Evolutionary conservation across 352 stramenopile genomes (phyloP), one percentile per base, ranked within the genome.

Genomic region (Phytophthora brassicae): DNA sequence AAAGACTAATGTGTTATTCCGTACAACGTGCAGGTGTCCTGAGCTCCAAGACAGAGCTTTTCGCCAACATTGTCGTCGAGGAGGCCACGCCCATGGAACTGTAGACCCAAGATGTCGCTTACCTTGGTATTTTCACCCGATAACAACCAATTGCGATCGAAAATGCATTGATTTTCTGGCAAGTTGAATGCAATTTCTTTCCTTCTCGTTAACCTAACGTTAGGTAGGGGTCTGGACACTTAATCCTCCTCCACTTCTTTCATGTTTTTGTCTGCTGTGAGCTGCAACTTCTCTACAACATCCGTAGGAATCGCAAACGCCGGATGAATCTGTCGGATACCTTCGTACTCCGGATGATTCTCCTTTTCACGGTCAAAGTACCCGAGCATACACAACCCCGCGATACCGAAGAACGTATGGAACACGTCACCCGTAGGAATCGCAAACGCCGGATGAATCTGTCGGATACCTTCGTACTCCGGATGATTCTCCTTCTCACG

Each of bases 341-440:
- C 60, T 42, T 68, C 72, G 50, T 88, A 88, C 44, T 90, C 73
- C 0, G 78, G 74, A 41, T 89, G 74, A 1, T 46, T 43, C 3
- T 64, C 67, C 60, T 84, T 75, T 49, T 89, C 84, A 17, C 74
- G 70, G n/a, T 91, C 74, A 66, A 98, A 97, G 68, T 97, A 94
- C 6, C 92, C 92, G 17, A 99, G 87, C 72, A 99, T 92, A 28
- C 79, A 92, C 5, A 99, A 75, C 23, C 96, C 97, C 39, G 86
- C 90, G 68, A 99, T 94, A 22, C 97, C 97, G 70, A 99, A 99
- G 74, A 99, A 99, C 2, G 97, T 99, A 73, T 99, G n/a, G n/a
- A n/a, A n/a, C n/a, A 98, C 86, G 26, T 98, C 69, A 71, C 97
- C 87, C n/a, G 86, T 72, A 6, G 96, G 96, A 24, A 99, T 84